A percentile compares a stretch with the other conserved stretches of the same genome.
These are phyloP conservation scores for Austroboletus niveus DNA, from an alignment of 1,284 basidiomycete species.

Conservation along the genomic window DNA sequence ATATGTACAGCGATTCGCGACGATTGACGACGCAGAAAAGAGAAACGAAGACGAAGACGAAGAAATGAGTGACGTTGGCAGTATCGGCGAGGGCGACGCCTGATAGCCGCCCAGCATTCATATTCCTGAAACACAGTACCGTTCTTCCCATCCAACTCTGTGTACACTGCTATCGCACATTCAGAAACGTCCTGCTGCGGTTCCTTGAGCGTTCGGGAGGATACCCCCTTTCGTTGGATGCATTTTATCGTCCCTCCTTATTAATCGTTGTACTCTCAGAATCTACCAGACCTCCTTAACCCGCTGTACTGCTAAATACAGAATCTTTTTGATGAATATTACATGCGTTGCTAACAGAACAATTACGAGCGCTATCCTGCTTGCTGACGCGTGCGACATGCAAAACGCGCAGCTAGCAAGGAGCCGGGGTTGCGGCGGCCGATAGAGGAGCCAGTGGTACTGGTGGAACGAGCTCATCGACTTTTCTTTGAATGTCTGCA, in stretches of 20 bases:
- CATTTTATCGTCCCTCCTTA: conserved; percentile 17
- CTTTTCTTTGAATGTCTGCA: conserved; percentile 69
- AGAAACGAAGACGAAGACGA: conserved; percentile 74
- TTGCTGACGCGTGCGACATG: background rate
- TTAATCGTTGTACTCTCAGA: conserved; percentile 23
- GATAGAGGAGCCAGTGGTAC: conserved; percentile 17
- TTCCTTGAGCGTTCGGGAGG: conserved; percentile 19
- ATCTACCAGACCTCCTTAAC: conserved; percentile 19
- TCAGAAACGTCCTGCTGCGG: conserved; percentile 15
- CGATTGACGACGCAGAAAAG: conserved; percentile 62
- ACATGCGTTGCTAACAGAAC: conserved; percentile 4
- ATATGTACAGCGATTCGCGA: conserved; percentile 84
- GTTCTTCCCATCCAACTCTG: conserved; percentile 2
- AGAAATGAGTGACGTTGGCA: conserved; percentile 92
- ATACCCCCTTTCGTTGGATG: conserved; percentile 30
- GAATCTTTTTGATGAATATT: conserved; percentile 12
- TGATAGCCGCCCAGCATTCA: conserved; percentile 15
- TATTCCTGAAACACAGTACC: conserved; percentile 9
- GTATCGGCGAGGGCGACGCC: conserved; percentile 68
- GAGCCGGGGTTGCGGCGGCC: conserved; percentile 22
- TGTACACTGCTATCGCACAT: conserved; percentile 12
- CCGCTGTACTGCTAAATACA: conserved; percentile 35
- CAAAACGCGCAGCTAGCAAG: conserved; percentile 12
- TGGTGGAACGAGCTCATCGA: conserved; percentile 62
- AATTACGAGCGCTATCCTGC: conserved; percentile 1